Base-by-base conservation (phyloP, 768 basidiomycete genomes). In the Tylopilus rubrobrunneus region DNA sequence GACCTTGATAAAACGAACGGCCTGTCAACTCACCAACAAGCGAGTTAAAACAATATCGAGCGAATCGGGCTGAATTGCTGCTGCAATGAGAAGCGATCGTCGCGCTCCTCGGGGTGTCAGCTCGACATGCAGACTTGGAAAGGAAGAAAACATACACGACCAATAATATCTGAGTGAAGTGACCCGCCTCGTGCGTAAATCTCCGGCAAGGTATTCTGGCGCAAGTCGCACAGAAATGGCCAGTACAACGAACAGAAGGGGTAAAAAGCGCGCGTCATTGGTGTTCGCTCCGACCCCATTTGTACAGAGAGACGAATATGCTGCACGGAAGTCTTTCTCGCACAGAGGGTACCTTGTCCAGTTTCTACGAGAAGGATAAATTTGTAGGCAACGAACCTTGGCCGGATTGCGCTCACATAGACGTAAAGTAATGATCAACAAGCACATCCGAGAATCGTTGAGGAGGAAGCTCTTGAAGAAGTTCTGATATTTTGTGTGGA, bases 301-400 rank as follows among this genome's bases (percentile, higher is more conserved):
- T 58, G 82, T 70, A 57, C 86, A 78, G 42, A 91, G 73, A 5
- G 87, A 84, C 19, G 78, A 70, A 64, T 88, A 92, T 0, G 87
- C 79, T 28, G 77, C 63, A 39, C 92, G 81, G 66, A 97, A 95
- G 56, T 89, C 86, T 47, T 78, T 78, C 61, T 95, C 93, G 28
- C 89, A 90, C 15, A 96, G 79, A 46, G 93, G 94, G 71, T 96
- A 96, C 40, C 93, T 84, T 21, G 92, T 92, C 85, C 91, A 94
- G 64, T 97, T 96, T 67, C 93, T 92, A 62, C 53, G 46, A 41
- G 34, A 49, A 48, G 39, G 40, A 40, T 44, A 21, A 48, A 43
- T 28, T 45, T 33, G 49, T 34, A 33, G 27, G 29, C 4, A 44
- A 55, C 8, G 21, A 47, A 23, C 45, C 31, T 23, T 39, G 40